Evolutionary conservation across 148 eudicot genomes (phyloP).

Genomic region (Pouteria glomerata): DNA sequence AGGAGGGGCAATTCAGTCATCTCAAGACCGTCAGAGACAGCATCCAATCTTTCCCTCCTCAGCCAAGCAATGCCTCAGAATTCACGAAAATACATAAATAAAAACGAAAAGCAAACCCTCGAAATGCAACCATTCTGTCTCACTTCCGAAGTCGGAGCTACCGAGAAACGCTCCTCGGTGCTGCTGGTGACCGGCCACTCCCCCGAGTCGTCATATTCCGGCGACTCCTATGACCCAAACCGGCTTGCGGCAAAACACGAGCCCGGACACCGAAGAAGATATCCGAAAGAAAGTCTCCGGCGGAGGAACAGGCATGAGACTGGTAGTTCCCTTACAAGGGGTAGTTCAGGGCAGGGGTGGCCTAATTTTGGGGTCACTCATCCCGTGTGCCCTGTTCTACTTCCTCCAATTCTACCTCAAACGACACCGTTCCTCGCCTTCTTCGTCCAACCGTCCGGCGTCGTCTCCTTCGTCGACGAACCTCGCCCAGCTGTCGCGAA

Average conservation of each 20-base stretch:
- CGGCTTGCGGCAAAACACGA: neutral
- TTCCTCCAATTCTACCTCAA: slow-evolving; percentile 78
- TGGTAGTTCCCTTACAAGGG: slow-evolving; percentile 81
- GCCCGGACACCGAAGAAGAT: slow-evolving; percentile 7
- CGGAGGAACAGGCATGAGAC: slow-evolving; percentile 46
- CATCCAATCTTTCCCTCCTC: slow-evolving; percentile 14
- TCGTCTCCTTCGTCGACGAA: slow-evolving; percentile 22
- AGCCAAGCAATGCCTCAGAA: slow-evolving; percentile 22
- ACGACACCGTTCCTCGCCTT: slow-evolving; percentile 33
- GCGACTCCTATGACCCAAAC: slow-evolving; percentile 19
- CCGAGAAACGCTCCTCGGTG: neutral
- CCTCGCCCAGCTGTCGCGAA: slow-evolving; percentile 29
- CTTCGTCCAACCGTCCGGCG: slow-evolving; percentile 29
- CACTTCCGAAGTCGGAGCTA: neutral
- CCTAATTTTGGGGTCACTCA: slow-evolving; percentile 57
- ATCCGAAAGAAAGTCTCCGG: neutral
- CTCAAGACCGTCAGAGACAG: neutral
- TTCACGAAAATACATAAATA: neutral
- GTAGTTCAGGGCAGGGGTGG: slow-evolving; percentile 87
- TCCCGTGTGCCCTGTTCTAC: slow-evolving; percentile 80
- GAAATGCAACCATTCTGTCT: neutral
- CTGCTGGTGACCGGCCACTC: neutral
- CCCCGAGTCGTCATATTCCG: neutral
- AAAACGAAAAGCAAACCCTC: neutral
- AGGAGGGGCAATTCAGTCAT: no score